Evolutionary conservation across 2,329 filamentous ascomycete species (phyloP).

Genomic region (Monilinia laxa): DNA sequence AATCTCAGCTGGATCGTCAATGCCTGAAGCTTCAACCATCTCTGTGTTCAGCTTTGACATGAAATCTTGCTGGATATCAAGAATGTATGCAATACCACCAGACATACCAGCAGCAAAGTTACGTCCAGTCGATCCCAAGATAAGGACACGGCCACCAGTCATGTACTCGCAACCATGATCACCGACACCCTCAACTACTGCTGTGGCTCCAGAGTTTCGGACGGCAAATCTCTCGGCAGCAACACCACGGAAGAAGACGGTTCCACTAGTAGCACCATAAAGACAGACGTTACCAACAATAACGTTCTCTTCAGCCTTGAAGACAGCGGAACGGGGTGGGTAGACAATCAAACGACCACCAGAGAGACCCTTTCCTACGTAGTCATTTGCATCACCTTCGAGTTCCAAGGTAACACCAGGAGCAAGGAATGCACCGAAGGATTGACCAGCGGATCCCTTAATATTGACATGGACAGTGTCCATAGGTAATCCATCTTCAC

Average conservation of each 20-base stretch:
- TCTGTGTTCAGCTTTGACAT: conserved; percentile 91
- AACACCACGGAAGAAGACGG: conserved; percentile 94
- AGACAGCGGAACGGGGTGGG: conserved; percentile 83
- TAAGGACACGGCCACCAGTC: conserved; percentile 88
- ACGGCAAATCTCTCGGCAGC: conserved; percentile 96
- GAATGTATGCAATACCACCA: conserved; percentile 91
- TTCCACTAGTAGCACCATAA: conserved; percentile 88
- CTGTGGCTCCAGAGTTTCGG: conserved; percentile 91
- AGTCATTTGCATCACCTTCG: conserved; percentile 94
- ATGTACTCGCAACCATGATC: conserved; percentile 99
- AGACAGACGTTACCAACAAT: conserved; percentile 92
- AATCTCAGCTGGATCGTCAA: conserved; percentile 85
- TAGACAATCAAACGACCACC: conserved; percentile 93
- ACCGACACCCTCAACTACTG: conserved; percentile 94
- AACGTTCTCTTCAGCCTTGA: conserved; percentile 95
- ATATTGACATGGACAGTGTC: conserved; percentile 97
- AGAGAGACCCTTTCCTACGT: conserved; percentile 93
- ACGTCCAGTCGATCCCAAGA: conserved; percentile 85
- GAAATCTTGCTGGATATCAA: conserved; percentile 89
- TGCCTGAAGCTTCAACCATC: conserved; percentile 86
- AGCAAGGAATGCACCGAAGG: conserved; percentile 91
- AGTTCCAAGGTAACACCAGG: conserved; percentile 92
- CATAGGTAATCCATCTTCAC: conserved; percentile 82
- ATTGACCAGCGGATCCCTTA: conserved; percentile 93
- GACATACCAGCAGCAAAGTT: conserved; percentile 99